Percentiles rank a stretch among this genome's conserved stretches.
Conservation (phyloP, 805 yeast species). For the Candida yuanshanica region DNA sequence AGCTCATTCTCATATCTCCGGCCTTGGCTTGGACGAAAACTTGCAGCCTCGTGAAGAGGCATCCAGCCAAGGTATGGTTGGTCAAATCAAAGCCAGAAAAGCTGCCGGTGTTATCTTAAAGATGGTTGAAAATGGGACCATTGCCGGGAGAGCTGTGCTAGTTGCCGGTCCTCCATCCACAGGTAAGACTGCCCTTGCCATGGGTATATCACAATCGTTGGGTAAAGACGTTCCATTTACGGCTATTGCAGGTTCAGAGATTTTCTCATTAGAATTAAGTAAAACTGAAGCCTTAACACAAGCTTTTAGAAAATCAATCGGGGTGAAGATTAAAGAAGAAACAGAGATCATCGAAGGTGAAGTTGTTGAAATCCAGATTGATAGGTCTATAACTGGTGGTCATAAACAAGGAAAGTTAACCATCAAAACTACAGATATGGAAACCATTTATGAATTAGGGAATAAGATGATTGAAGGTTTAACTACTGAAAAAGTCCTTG, state of each 20-base stretch:
- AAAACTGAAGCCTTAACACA: conserved; percentile 96
- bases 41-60: conserved; percentile 65
- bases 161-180: conserved; percentile 99
- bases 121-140: conserved; percentile 89
- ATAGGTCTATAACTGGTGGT: conserved; percentile 92
- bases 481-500: conserved; percentile 89
- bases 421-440: conserved; percentile 97
- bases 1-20: conserved; percentile 97
- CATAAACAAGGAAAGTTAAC: conserved; percentile 98
- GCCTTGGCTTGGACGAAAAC: conserved; percentile 91
- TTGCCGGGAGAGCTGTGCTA: conserved; percentile 94
- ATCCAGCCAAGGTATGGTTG: conserved; percentile 92
- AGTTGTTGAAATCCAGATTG: conserved; percentile 94
- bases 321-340: conserved; percentile 91
- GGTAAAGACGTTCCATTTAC: conserved; percentile 83
- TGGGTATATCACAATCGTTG: conserved; percentile 77
- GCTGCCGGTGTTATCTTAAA: conserved; percentile 94
- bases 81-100: conserved; percentile 88
- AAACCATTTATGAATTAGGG: conserved; percentile 93
- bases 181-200: conserved; percentile 97
- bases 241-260: conserved; percentile 90
- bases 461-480: conserved; percentile 91
- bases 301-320: conserved; percentile 93
- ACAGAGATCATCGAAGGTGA: conserved; percentile 98
- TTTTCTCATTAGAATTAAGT: conserved; percentile 84